A percentile compares a stretch with the other conserved stretches of the same genome.
Conservation (phyloP, 2,329 filamentous ascomycete species). For the Botrytis sinoallii region DNA sequence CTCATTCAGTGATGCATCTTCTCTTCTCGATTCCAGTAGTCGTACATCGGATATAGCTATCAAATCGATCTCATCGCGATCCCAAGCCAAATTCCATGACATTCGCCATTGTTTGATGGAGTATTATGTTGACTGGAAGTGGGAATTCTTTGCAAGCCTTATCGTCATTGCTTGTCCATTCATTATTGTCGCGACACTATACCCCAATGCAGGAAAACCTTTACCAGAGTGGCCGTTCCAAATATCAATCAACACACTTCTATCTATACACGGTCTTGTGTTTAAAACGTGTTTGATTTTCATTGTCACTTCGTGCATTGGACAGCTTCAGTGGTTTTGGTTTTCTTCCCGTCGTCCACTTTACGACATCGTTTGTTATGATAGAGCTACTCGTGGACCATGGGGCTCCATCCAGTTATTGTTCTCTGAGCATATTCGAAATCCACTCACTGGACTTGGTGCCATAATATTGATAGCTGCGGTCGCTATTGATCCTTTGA, state of each 20-base stretch:
- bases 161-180: not conserved
- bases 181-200: not conserved
- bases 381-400: not conserved
- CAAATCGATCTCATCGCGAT: not conserved
- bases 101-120: not conserved
- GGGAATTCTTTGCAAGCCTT: not conserved
- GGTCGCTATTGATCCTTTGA: not conserved
- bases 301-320: not conserved
- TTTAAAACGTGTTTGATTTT: not conserved
- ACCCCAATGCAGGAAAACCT: not conserved
- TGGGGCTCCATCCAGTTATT: not conserved
- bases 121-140: not conserved
- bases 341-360: not conserved
- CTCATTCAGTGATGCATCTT: not conserved
- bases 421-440: not conserved
- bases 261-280: not conserved
- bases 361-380: not conserved
- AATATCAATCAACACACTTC: not conserved
- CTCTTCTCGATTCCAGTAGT: not conserved
- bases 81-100: not conserved
- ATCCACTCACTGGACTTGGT: not conserved
- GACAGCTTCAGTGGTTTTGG: not conserved
- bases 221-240: not conserved
- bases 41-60: not conserved
- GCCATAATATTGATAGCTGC: not conserved